phyloP scores from a whole-genome alignment of 192 early-diverging fungal species.

The Chytriomyces sp. region DNA sequence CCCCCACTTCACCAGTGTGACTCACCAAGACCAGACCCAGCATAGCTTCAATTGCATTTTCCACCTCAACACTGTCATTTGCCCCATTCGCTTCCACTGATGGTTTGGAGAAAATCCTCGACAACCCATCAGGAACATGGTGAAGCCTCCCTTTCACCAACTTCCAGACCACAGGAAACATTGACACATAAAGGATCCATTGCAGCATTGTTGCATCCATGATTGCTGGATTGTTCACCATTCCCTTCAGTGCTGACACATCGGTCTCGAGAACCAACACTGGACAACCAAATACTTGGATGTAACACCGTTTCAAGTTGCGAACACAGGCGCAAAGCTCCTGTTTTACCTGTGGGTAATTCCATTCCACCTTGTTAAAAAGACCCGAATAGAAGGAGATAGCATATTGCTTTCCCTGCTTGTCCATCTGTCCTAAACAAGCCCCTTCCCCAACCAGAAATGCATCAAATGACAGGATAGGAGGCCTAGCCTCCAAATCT shows the following conservation, averaged over 20 bases:
- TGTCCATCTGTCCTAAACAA: background rate
- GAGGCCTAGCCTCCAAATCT: background rate
- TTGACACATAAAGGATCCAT: background rate
- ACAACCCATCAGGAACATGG: background rate
- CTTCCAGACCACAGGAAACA: background rate
- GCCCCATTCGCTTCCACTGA: background rate
- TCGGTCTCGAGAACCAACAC: background rate
- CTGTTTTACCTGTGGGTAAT: background rate
- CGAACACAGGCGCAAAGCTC: background rate
- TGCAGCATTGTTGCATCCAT: background rate
- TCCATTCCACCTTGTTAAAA: background rate
- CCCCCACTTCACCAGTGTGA: too few relatives aligned
- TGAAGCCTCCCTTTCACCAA: background rate
- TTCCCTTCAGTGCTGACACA: background rate
- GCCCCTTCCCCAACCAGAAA: slow-evolving; percentile 6
- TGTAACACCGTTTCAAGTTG: background rate
- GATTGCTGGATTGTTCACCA: slow-evolving; percentile 9
- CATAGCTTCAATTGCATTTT: too few relatives aligned
- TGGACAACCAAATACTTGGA: background rate
- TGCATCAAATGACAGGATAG: background rate
- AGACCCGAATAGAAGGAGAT: background rate
- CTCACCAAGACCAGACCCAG: too few relatives aligned
- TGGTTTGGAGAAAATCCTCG: slow-evolving; percentile 13
- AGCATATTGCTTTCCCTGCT: background rate
- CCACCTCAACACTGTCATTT: background rate